Evolutionary conservation across 2,329 filamentous ascomycete species (phyloP).

Genomic region (Aspergillus sp.): DNA sequence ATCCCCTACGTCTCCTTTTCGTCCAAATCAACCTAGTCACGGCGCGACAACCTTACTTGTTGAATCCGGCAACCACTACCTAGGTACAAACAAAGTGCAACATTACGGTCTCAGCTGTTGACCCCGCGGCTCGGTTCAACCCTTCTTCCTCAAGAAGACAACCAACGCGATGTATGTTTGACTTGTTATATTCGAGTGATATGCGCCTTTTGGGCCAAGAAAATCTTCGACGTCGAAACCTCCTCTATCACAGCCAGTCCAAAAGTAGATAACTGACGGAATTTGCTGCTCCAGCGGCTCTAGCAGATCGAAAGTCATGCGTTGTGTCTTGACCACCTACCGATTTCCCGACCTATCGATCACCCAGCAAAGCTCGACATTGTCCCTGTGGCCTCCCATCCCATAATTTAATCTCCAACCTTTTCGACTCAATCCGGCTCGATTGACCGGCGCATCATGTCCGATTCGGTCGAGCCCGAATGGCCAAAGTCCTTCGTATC

Average conservation of each 20-base stretch:
- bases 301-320: constrained; percentile 22
- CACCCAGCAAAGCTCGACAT: constrained; percentile 13
- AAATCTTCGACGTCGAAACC: neutral
- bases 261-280: constrained; percentile 1
- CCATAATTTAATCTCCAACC: constrained; percentile 7
- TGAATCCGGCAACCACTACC: no score
- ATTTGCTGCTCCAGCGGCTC: neutral
- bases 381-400: constrained; percentile 23
- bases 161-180: neutral
- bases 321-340: constrained; percentile 17
- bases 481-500: constrained; percentile 26
- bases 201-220: neutral
- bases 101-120: neutral
- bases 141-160: neutral
- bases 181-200: neutral
- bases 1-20: neutral
- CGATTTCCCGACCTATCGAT: constrained; percentile 18
- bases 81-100: no score
- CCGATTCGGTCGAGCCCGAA: constrained; percentile 32
- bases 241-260: neutral
- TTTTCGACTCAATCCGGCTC: neutral
- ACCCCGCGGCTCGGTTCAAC: neutral
- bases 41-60: neutral
- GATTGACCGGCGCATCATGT: constrained; percentile 21
- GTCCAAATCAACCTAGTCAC: neutral